These are phyloP conservation scores for Irpex sp. DNA, from an alignment of 1,284 basidiomycete species.

Conservation along the genomic window DNA sequence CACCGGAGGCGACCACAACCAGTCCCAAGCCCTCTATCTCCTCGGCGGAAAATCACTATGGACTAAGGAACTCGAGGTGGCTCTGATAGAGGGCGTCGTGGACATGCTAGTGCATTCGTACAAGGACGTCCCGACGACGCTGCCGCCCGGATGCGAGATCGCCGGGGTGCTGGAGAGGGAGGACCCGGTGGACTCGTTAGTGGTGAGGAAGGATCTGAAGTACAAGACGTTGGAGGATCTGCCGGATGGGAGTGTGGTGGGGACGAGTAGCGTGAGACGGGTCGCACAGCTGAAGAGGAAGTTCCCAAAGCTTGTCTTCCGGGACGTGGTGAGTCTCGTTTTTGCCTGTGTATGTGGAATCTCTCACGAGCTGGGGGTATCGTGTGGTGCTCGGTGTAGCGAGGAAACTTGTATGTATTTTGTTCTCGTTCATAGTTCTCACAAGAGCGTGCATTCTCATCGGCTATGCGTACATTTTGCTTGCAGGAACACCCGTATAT, in stretches of 20 bases:
- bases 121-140: slow-evolving; percentile 90
- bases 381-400: slow-evolving; percentile 33
- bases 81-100: slow-evolving; percentile 65
- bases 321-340: slow-evolving; percentile 67
- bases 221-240: slow-evolving; percentile 82
- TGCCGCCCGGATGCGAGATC: slow-evolving; percentile 83
- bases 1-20: slow-evolving; percentile 90
- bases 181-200: slow-evolving; percentile 85
- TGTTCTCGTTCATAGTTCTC: not conserved
- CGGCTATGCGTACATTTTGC: not conserved
- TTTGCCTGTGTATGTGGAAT: not conserved
- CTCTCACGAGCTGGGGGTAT: not conserved
- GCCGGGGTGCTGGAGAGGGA: slow-evolving; percentile 86
- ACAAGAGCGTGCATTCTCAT: not conserved
- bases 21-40: slow-evolving; percentile 74
- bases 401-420: slow-evolving; percentile 70
- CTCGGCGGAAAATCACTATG: slow-evolving; percentile 87
- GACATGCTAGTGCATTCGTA: slow-evolving; percentile 93
- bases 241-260: slow-evolving; percentile 85
- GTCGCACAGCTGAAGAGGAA: slow-evolving; percentile 86
- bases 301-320: slow-evolving; percentile 78
- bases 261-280: slow-evolving; percentile 90
- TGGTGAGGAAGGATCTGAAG: slow-evolving; percentile 73
- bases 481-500: slow-evolving; percentile 77
- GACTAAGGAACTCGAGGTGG: slow-evolving; percentile 93